Conservation (phyloP, 352 stramenopile species). For the Pythium dissimile region DNA sequence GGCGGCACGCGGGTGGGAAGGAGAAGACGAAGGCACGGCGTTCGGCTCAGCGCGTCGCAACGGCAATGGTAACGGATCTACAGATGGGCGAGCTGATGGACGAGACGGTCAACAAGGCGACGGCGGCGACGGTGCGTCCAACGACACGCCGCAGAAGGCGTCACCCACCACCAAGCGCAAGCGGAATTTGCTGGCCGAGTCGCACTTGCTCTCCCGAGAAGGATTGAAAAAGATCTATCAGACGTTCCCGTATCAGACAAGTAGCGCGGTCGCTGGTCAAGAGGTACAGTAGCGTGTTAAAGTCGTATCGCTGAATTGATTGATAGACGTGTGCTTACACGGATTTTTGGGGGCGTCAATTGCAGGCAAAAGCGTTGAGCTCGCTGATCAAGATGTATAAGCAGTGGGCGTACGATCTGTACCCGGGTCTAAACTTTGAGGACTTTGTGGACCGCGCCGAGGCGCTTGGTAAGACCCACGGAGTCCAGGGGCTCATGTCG, state of each 20-base stretch:
- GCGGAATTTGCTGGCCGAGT: conserved; percentile 61
- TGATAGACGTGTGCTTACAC: neutral
- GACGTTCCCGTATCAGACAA: conserved; percentile 71
- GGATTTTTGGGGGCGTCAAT: too few species aligned
- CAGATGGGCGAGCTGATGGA: too few species aligned
- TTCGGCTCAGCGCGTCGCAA: conserved; percentile 24
- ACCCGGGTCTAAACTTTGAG: conserved; percentile 77
- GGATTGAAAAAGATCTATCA: conserved; percentile 68
- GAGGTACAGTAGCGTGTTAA: conserved; percentile 34
- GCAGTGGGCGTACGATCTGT: conserved; percentile 83
- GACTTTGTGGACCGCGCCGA: conserved; percentile 74
- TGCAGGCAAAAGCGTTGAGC: conserved; percentile 57
- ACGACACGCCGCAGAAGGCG: conserved; percentile 1
- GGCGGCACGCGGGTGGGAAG: conserved; percentile 53
- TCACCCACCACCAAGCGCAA: conserved; percentile 27
- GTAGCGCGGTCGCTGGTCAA: conserved; percentile 44
- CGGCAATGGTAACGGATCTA: too few species aligned
- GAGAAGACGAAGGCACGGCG: conserved; percentile 37
- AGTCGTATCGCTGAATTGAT: neutral
- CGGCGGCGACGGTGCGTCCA: neutral
- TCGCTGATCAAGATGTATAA: conserved; percentile 81
- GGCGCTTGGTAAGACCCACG: conserved; percentile 48
- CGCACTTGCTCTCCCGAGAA: conserved; percentile 54
- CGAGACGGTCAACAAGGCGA: neutral
- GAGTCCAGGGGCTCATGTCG: conserved; percentile 52